Percentiles rank a stretch among this genome's conserved stretches.
Evolutionary conservation across 2,329 filamentous ascomycete genomes (phyloP).

Genomic region (Sclerotinia trifoliorum): DNA sequence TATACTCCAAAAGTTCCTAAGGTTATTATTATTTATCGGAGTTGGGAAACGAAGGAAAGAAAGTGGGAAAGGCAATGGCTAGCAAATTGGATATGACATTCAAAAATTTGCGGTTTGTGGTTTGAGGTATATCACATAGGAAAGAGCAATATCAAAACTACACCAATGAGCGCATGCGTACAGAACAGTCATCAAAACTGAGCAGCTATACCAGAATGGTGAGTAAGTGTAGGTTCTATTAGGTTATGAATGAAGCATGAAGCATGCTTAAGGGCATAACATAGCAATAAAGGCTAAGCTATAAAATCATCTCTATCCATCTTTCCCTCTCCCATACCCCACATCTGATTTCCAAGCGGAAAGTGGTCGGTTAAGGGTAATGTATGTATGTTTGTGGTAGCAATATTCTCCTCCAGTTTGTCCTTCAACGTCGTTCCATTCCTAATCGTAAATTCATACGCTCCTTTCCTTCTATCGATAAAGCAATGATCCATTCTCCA

Average conservation of each 20-base stretch:
- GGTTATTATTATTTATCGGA: not conserved
- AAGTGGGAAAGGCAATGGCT: not conserved
- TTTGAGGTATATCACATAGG: not conserved
- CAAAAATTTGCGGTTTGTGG: no score
- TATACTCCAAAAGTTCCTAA: not conserved
- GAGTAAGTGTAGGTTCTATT: conserved; percentile 19
- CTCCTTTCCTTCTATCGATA: conserved; percentile 2
- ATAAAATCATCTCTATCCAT: conserved; percentile 17
- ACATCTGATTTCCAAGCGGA: conserved; percentile 22
- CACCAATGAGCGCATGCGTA: not conserved
- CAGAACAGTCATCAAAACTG: not conserved
- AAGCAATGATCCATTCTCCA: conserved; percentile 1
- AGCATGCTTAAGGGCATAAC: conserved; percentile 15
- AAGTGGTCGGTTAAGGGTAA: not conserved
- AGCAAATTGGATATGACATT: no score
- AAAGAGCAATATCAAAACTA: not conserved
- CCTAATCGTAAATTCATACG: conserved; percentile 10
- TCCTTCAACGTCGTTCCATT: not conserved
- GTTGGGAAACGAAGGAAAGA: not conserved
- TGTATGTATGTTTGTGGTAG: conserved; percentile 2
- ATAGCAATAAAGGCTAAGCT: conserved; percentile 22
- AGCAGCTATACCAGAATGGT: not conserved
- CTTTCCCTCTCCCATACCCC: conserved; percentile 8
- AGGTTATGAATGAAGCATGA: conserved; percentile 9
- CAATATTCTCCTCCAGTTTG: not conserved